These are phyloP conservation scores for Phytophthora aleatoria DNA, from an alignment of 352 stramenopile species.

Conservation along the genomic window DNA sequence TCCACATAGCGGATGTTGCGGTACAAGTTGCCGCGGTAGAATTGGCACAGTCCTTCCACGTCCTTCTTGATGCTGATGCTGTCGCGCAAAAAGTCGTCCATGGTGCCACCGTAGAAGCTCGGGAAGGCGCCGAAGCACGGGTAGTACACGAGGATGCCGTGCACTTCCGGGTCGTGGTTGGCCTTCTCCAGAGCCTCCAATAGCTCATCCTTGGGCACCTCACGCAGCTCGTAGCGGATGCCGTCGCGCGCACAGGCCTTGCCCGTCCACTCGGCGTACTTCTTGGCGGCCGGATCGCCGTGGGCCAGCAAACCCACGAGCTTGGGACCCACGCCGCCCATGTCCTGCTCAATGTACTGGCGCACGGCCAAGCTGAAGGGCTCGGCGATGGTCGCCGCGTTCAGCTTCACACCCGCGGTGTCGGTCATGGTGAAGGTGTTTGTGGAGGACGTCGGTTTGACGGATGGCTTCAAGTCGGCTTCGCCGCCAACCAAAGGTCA, in stretches of 20 bases:
- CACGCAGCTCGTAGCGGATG: constrained; percentile 96
- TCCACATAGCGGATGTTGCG: constrained; percentile 97
- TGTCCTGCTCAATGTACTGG: constrained; percentile 78
- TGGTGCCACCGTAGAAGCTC: constrained; percentile 95
- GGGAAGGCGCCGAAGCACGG: constrained; percentile 97
- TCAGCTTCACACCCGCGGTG: constrained; percentile 60
- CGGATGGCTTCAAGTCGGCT: constrained; percentile 11
- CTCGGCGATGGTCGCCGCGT: constrained; percentile 82
- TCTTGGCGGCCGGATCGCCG: constrained; percentile 92
- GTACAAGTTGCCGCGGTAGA: constrained; percentile 97
- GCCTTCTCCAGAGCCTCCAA: constrained; percentile 92
- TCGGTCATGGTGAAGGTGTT: constrained; percentile 18
- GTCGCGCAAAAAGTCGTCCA: constrained; percentile 98
- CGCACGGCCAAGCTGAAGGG: constrained; percentile 88
- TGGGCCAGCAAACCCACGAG: constrained; percentile 94
- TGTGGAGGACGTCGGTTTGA: constrained; percentile 6
- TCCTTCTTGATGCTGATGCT: constrained; percentile 97
- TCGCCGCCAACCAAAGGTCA: constrained; percentile 12
- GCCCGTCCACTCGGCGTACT: constrained; percentile 98
- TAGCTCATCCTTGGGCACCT: constrained; percentile 93
- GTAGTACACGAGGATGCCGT: constrained; percentile 99
- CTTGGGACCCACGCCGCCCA: constrained; percentile 82
- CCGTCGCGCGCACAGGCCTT: constrained; percentile 94
- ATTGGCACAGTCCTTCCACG: constrained; percentile 96
- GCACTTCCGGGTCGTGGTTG: constrained; percentile 94